These are phyloP conservation scores for Calendula officinalis DNA, from an alignment of 129 eudicot genomes.

Conservation along the genomic window DNA sequence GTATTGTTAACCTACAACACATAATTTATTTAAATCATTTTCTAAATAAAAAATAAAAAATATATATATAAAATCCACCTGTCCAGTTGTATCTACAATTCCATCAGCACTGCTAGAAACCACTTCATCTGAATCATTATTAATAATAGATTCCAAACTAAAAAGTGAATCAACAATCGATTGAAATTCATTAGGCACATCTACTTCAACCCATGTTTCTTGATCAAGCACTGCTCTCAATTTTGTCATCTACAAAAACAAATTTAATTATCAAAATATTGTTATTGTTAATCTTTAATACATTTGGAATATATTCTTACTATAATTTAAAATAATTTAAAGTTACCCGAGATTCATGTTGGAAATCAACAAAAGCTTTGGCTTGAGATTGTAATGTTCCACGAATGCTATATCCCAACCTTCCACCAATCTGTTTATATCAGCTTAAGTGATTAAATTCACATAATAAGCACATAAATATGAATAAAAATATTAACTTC, in stretches of 20 bases:
- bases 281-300: too few relatives aligned
- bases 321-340: not conserved
- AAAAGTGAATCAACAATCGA: conserved; percentile 62
- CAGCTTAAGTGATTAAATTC: conserved; percentile 18
- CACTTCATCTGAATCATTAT: conserved; percentile 37
- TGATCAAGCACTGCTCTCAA: conserved; percentile 92
- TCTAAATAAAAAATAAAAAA: conserved; percentile 1
- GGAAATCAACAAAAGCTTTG: conserved; percentile 87
- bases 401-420: conserved; percentile 97
- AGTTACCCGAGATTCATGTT: conserved; percentile 88
- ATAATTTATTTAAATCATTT: conserved; percentile 17
- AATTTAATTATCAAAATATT: too few relatives aligned
- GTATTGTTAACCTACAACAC: conserved; percentile 41
- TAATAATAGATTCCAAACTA: conserved; percentile 40
- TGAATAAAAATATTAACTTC: not conserved
- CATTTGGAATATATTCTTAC: too few relatives aligned
- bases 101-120: conserved; percentile 41
- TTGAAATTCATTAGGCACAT: conserved; percentile 93
- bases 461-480: conserved; percentile 25
- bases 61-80: conserved; percentile 17
- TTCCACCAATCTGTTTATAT: conserved; percentile 93
- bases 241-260: conserved; percentile 74
- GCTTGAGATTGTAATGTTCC: conserved; percentile 97
- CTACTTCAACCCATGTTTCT: conserved; percentile 97
- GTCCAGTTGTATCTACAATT: conserved; percentile 33